Evolutionary conservation across 371 early-diverging fungal genomes (phyloP).

Genomic region (Mucor racemosus): DNA sequence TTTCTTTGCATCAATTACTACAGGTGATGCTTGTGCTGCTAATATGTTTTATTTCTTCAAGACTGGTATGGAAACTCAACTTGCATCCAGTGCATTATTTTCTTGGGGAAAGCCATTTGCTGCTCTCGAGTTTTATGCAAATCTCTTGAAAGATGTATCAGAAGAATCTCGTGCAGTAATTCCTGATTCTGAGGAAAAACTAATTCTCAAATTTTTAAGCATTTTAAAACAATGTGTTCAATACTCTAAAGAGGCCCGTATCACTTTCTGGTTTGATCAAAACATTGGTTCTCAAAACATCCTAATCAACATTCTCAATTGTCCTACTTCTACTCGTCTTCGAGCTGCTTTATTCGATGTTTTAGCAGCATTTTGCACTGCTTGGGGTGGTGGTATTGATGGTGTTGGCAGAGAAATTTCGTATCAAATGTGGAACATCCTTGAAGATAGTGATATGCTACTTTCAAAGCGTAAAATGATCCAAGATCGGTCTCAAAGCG

Average conservation of each 20-base stretch:
- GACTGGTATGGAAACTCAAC: constrained; percentile 23
- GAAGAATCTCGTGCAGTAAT: constrained; percentile 21
- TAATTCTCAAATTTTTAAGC: constrained; percentile 34
- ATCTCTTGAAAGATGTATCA: constrained; percentile 15
- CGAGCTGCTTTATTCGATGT: constrained; percentile 47
- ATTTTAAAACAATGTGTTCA: constrained; percentile 46
- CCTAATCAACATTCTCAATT: constrained; percentile 28
- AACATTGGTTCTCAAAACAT: neutral
- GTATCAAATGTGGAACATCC: constrained; percentile 33
- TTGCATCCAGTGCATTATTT: constrained; percentile 32
- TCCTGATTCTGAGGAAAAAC: constrained; percentile 35
- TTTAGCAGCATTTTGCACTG: constrained; percentile 47
- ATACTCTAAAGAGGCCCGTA: constrained; percentile 40
- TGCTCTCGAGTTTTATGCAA: constrained; percentile 40
- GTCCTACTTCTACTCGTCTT: constrained; percentile 35
- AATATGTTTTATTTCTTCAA: constrained; percentile 36
- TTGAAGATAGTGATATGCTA: constrained; percentile 40
- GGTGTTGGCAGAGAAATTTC: constrained; percentile 35
- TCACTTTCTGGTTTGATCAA: constrained; percentile 30
- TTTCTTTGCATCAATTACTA: constrained; percentile 44
- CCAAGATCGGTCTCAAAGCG: constrained; percentile 10
- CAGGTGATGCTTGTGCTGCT: constrained; percentile 41
- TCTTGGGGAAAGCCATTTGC: constrained; percentile 51
- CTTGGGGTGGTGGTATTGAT: constrained; percentile 44
- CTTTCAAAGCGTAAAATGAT: constrained; percentile 14